Percentiles rank a stretch among this genome's conserved stretches.
These are phyloP conservation scores for Termitomyces bulborhizus DNA, from an alignment of 768 basidiomycete species.

Conservation along the genomic window DNA sequence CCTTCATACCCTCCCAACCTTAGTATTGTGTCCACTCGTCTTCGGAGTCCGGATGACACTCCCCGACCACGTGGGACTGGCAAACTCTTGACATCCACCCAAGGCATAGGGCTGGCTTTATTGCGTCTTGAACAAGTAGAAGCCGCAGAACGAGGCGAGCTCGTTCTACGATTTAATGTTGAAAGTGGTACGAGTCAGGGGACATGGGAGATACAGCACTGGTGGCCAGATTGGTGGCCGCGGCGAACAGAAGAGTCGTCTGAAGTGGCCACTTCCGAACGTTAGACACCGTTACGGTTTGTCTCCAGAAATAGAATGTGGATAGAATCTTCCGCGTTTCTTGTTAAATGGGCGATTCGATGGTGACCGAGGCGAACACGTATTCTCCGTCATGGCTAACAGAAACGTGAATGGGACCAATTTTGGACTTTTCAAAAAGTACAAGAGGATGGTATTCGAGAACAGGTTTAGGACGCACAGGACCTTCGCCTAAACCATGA, in stretches of 20 bases:
- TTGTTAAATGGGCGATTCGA: conserved; percentile 32
- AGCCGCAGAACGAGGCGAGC: conserved; percentile 41
- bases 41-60: conserved; percentile 16
- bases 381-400: conserved; percentile 83
- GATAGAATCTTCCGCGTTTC: neutral
- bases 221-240: conserved; percentile 70
- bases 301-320: neutral
- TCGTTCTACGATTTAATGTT: conserved; percentile 34
- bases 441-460: conserved; percentile 39
- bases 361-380: conserved; percentile 60
- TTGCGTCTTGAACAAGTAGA: conserved; percentile 74
- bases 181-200: conserved; percentile 21
- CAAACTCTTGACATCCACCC: conserved; percentile 58
- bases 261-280: neutral
- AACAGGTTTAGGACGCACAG: conserved; percentile 23
- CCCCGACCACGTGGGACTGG: conserved; percentile 69
- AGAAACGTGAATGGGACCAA: conserved; percentile 53
- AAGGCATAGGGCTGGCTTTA: conserved; percentile 69
- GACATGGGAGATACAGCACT: conserved; percentile 47
- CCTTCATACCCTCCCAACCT: conserved; percentile 25
- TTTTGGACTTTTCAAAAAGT: conserved; percentile 8
- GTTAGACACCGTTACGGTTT: neutral
- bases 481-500: conserved; percentile 21
- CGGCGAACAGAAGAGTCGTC: conserved; percentile 12
- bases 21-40: conserved; percentile 30